Evolutionary conservation across 2,329 filamentous ascomycete genomes (phyloP).

Genomic region (Fusarium sp.): DNA sequence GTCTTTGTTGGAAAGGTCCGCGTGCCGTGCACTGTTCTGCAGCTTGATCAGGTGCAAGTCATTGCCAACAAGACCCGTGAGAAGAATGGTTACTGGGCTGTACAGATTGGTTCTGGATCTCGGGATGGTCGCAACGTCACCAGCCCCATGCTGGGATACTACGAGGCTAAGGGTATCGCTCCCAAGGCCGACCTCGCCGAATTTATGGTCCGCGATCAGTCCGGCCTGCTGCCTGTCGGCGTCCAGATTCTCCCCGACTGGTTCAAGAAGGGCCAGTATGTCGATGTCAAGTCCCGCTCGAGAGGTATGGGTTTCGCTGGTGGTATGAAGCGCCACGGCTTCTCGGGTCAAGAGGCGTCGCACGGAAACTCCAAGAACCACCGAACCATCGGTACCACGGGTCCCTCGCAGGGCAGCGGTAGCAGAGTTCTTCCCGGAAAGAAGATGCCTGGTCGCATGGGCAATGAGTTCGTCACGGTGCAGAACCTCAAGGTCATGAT

Average conservation of each 20-base stretch:
- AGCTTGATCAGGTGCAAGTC: constrained; percentile 93
- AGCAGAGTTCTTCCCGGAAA: constrained; percentile 94
- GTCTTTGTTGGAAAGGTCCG: constrained; percentile 84
- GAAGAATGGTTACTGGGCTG: constrained; percentile 91
- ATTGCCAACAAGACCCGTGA: constrained; percentile 85
- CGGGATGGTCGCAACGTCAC: constrained; percentile 81
- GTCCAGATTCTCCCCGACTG: constrained; percentile 84
- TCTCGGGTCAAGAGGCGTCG: constrained; percentile 86
- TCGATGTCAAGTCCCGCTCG: constrained; percentile 84
- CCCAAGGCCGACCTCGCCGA: constrained; percentile 88
- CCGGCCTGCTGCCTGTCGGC: constrained; percentile 82
- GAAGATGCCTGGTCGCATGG: constrained; percentile 98
- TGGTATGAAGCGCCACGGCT: constrained; percentile 97
- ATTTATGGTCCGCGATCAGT: constrained; percentile 83
- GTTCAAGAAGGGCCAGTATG: constrained; percentile 90
- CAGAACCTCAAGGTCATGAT: constrained; percentile 92
- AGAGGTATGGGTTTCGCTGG: constrained; percentile 95
- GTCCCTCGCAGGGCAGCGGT: constrained; percentile 90
- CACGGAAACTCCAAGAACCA: constrained; percentile 98
- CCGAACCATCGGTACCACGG: constrained; percentile 89
- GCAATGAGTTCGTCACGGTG: constrained; percentile 85
- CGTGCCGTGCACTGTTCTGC: constrained; percentile 89
- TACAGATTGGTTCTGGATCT: constrained; percentile 86
- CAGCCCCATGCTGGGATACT: constrained; percentile 89
- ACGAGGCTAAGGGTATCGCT: constrained; percentile 81